phyloP scores from a whole-genome alignment of 2,329 filamentous ascomycete species.

The Fusarium neocosmosporiellum region DNA sequence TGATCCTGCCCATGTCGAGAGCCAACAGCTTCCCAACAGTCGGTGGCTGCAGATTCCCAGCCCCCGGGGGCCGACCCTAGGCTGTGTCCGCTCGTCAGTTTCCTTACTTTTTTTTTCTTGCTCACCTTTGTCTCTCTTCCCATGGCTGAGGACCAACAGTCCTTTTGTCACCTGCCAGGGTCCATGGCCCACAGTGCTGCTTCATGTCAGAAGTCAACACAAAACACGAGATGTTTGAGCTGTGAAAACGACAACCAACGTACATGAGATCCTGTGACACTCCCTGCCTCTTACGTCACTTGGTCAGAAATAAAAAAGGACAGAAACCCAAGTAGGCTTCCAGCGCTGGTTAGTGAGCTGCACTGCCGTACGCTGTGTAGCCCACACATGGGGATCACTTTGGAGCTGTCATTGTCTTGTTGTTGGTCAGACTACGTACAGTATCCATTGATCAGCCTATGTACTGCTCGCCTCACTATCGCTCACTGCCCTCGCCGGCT shows the following conservation, averaged over 20 bases:
- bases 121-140: constrained; percentile 10
- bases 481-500: background rate
- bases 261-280: constrained; percentile 22
- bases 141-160: constrained; percentile 39
- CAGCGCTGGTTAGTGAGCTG: background rate
- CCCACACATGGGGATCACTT: background rate
- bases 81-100: constrained; percentile 19
- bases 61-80: constrained; percentile 40
- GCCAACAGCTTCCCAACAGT: constrained; percentile 31
- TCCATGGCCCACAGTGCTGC: constrained; percentile 24
- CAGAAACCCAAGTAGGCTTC: background rate
- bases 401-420: background rate
- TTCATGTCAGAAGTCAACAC: constrained; percentile 23
- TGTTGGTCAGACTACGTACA: background rate
- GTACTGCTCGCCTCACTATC: background rate
- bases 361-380: background rate
- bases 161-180: constrained; percentile 23
- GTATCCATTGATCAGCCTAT: background rate
- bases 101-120: background rate
- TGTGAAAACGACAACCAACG: constrained; percentile 21
- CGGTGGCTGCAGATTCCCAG: constrained; percentile 37
- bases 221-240: constrained; percentile 31
- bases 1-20: constrained; percentile 33
- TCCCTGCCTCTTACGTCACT: constrained; percentile 17
- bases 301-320: background rate